Base-by-base conservation (phyloP, 495 filamentous ascomycete species). In the Penicillium fimorum region DNA sequence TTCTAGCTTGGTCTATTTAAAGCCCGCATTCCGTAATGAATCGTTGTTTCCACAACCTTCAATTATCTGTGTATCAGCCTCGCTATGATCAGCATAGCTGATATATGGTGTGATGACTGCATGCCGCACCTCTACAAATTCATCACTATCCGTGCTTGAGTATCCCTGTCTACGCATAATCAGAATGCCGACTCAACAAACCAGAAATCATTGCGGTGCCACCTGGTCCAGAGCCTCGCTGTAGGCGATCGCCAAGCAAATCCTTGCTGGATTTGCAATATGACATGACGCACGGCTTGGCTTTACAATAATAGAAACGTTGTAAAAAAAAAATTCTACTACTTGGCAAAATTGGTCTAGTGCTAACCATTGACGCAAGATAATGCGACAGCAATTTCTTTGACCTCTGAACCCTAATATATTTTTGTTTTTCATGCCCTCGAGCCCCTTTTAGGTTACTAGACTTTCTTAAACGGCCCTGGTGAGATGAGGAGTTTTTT, bases 121-220 rank as follows among this genome's bases (percentile, higher is more conserved):
- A 38, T 33, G 18, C 7, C 24, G 29, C 32, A 38, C 33, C 2
- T 12, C 12, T 18, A 38, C 35, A 6, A 30, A 5, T 15, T 29
- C 25, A 15, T 38, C 33, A 24, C 18, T 27, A 48, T 15, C 17
- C 5, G n/a, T 10, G 22, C 24, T 20, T 12, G 5, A n/a, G 6
- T 30, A 51, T 51, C 49, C 49, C 15, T 29, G 35, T 29, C 20
- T 22, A 17, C 41, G 49, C 49, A 37, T 37, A 29, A 41, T 40
- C 24, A 13, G 15, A 18, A 25, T 37, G 15, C 17, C 8, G 2
- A 17, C 33, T 37, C 32, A 24, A 37, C 47, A 49, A 49, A 49
- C 20, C 20, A 17, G n/a, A 35, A 9, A 22, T 13, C 18, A 6
- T 43, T 24, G 20, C 18, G 13, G 4, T 25, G 35, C 35, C 35